A percentile compares a stretch with the other conserved stretches of the same genome.
Evolutionary conservation across 495 filamentous ascomycete species (phyloP).

Genomic region (Cladorrhinum samala): DNA sequence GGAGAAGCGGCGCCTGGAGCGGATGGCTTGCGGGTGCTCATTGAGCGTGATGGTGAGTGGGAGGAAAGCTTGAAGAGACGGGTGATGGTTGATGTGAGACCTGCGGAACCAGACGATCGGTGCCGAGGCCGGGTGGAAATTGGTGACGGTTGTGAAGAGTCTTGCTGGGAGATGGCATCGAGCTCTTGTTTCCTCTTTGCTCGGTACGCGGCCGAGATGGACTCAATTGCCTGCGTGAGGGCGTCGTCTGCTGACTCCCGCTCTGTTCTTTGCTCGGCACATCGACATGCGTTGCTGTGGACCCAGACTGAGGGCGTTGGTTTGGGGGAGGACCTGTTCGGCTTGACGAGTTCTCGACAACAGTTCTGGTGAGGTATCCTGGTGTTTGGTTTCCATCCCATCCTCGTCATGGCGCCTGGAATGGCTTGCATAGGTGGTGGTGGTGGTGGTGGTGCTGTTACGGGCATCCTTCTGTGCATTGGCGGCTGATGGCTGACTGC

Average conservation of each 20-base stretch:
- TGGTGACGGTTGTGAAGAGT: no score
- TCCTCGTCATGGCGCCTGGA: background rate
- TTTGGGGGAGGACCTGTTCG: background rate
- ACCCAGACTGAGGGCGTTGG: background rate
- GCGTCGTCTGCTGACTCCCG: background rate
- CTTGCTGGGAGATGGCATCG: background rate
- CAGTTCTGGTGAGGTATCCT: background rate
- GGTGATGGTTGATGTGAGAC: background rate
- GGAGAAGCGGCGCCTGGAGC: background rate
- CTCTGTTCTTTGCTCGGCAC: background rate
- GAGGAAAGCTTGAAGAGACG: background rate
- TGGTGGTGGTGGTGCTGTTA: background rate
- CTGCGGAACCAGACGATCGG: background rate
- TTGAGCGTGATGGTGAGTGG: background rate
- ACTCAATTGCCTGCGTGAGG: background rate
- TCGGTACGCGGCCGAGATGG: background rate
- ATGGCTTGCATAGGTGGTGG: background rate
- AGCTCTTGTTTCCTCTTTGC: background rate
- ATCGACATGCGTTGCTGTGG: background rate
- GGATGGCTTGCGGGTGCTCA: background rate
- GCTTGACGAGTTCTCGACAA: constrained; percentile 1
- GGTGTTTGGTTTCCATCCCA: constrained; percentile 6
- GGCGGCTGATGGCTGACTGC: background rate
- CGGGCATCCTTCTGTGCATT: background rate
- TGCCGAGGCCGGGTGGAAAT: background rate